Percentiles rank a stretch among this genome's conserved stretches.
These are phyloP conservation scores for Alternaria dauci DNA, from an alignment of 2,329 filamentous ascomycete genomes.

Conservation along the genomic window DNA sequence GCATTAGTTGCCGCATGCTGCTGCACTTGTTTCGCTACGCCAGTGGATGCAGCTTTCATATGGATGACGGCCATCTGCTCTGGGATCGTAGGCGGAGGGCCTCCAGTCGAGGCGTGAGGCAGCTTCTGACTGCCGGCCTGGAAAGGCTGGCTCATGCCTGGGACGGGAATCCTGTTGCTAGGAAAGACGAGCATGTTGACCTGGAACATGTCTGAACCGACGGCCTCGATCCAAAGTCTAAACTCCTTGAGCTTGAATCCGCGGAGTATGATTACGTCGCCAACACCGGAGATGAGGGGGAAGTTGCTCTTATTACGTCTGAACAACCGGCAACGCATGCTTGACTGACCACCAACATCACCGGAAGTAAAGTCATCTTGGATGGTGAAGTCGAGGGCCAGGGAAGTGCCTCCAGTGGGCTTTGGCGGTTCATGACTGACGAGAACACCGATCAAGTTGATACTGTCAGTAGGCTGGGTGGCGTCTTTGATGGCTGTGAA, in stretches of 20 bases:
- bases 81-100: constrained; percentile 12
- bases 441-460: constrained; percentile 75
- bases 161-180: constrained; percentile 26
- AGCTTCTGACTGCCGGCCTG: constrained; percentile 28
- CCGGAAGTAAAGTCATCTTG: constrained; percentile 47
- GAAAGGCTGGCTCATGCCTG: constrained; percentile 29
- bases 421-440: constrained; percentile 68
- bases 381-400: constrained; percentile 48
- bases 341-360: constrained; percentile 23
- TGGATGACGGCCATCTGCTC: constrained; percentile 39
- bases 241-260: constrained; percentile 33
- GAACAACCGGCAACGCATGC: constrained; percentile 40
- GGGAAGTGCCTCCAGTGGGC: constrained; percentile 63
- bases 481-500: constrained; percentile 58
- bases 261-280: constrained; percentile 72
- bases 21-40: constrained; percentile 21
- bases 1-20: constrained; percentile 21
- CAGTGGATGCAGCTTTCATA: constrained; percentile 33
- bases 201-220: not conserved
- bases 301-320: constrained; percentile 35
- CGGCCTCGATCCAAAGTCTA: constrained; percentile 26
- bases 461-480: constrained; percentile 31
- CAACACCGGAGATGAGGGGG: constrained; percentile 57
- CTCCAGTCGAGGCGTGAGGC: constrained; percentile 8
- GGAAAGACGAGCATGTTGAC: constrained; percentile 29